Base-by-base conservation (phyloP, 2,329 filamentous ascomycete genomes). In the Talaromyces rugulosus region DNA sequence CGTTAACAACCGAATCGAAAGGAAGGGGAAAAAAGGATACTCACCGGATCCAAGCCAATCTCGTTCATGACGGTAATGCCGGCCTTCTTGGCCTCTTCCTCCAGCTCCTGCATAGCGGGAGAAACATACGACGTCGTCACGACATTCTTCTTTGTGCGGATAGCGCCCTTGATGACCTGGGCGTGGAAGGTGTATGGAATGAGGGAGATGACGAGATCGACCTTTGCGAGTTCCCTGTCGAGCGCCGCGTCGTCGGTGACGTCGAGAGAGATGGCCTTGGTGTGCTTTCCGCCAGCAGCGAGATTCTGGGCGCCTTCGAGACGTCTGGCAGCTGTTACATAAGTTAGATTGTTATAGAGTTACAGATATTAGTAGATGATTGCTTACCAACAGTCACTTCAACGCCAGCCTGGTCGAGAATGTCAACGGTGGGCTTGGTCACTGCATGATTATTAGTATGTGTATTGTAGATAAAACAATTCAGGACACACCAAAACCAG, bases 21-120 rank as follows among this genome's bases (percentile, higher is more conserved):
- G 9, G 18, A 27, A 54, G 27, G 5, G 27, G 5, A 27, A 11
- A 9, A 9, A 33, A 31, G 51, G 14, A 51, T 1, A 67, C 70
- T 23, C 63, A 73, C 72, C 44, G 73, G 74, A 65, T 80, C 78
- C 63, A 90, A 73, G 65, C 92, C 92, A 73, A 96, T 96, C 85
- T 98, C 94, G 80, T 98, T 97, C 90, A 97, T 93, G 74, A 97
- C 93, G 11, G 92, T 96, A 74, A 97, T 97, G 64, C 92, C 93
- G 18, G 94, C 94, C 66, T 89, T 90, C 84, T 96, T 96, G 75
- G 85, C 87, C 70, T 89, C 82, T 70, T 87, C 82, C 71, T 97
- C 89, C 57, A 98, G 87, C 81, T 93, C 94, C 80, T 89, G 78
- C 92, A 97, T 97, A 67, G 91, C 91, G 3, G 92, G 92, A 4